Conservation (phyloP, 1,284 basidiomycete species). For the Cutaneotrichosporon sp. region DNA sequence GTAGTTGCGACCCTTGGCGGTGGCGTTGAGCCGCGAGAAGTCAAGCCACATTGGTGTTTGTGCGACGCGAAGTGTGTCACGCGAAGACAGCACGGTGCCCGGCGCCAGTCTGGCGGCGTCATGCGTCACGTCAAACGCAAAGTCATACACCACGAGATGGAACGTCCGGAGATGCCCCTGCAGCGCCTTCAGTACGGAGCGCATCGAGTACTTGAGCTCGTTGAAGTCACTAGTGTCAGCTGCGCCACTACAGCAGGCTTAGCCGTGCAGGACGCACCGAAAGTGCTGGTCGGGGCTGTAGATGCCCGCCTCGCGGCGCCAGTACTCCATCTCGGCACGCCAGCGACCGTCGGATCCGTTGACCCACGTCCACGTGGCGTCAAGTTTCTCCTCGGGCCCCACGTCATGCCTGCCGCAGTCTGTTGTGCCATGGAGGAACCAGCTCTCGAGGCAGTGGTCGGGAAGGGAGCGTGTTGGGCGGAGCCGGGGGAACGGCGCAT, state of each 20-base stretch:
- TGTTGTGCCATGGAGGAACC: constrained; percentile 47
- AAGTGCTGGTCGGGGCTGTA: constrained; percentile 48
- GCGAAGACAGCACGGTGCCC: too few relatives aligned
- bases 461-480: constrained; percentile 43
- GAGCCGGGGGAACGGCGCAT: constrained; percentile 42
- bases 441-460: constrained; percentile 41
- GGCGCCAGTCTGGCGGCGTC: not conserved
- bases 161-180: constrained; percentile 38
- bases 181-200: constrained; percentile 43
- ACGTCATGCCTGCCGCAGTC: constrained; percentile 36
- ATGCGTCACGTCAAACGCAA: constrained; percentile 26
- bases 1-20: constrained; percentile 18
- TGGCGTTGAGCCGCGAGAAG: constrained; percentile 38
- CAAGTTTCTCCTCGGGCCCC: constrained; percentile 45
- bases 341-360: constrained; percentile 49
- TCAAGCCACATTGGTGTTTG: constrained; percentile 50
- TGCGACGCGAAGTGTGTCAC: constrained; percentile 36
- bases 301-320: constrained; percentile 29
- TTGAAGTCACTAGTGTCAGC: constrained; percentile 42
- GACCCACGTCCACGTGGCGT: constrained; percentile 51
- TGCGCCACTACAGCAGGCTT: too few relatives aligned
- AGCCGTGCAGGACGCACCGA: constrained; percentile 38
- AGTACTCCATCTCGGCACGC: constrained; percentile 35
- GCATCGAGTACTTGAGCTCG: constrained; percentile 49
- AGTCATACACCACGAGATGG: constrained; percentile 47